These are phyloP conservation scores for Modicella reniformis DNA, from an alignment of 371 early-diverging fungal genomes.

Conservation along the genomic window DNA sequence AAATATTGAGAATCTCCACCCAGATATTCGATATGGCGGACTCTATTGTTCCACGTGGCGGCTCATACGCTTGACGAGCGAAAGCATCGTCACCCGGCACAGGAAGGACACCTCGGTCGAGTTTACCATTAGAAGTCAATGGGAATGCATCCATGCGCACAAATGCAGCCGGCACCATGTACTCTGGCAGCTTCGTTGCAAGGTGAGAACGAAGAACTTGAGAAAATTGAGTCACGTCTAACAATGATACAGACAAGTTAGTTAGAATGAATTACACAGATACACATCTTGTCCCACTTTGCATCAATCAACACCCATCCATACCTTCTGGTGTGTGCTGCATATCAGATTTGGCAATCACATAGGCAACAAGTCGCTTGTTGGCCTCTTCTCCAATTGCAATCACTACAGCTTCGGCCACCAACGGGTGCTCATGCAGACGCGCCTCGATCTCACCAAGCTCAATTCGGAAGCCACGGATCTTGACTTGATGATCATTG, in stretches of 20 bases:
- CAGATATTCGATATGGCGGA: slow-evolving; percentile 11
- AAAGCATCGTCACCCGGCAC: background rate
- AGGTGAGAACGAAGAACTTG: slow-evolving; percentile 8
- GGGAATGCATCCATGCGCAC: slow-evolving; percentile 23
- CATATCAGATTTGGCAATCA: background rate
- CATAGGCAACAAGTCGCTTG: slow-evolving; percentile 29
- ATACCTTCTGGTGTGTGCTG: too few relatives aligned
- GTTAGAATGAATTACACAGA: too few relatives aligned
- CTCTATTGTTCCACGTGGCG: slow-evolving; percentile 18
- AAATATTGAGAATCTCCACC: slow-evolving; percentile 10
- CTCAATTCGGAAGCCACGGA: slow-evolving; percentile 59
- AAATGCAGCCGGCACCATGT: slow-evolving; percentile 33
- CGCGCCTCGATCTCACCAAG: slow-evolving; percentile 50
- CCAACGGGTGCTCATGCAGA: slow-evolving; percentile 11
- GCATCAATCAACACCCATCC: background rate
- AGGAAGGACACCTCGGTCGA: slow-evolving; percentile 28
- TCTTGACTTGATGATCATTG: slow-evolving; percentile 54
- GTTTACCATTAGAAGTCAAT: slow-evolving; percentile 15
- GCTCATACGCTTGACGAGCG: slow-evolving; percentile 9
- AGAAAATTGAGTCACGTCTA: background rate
- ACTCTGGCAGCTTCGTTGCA: slow-evolving; percentile 15
- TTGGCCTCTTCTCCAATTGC: background rate
- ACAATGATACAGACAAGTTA: too few relatives aligned
- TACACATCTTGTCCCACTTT: background rate
- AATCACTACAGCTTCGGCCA: slow-evolving; percentile 7